phyloP scores from a whole-genome alignment of 2,329 filamentous ascomycete species.

The Phoma herbarum region DNA sequence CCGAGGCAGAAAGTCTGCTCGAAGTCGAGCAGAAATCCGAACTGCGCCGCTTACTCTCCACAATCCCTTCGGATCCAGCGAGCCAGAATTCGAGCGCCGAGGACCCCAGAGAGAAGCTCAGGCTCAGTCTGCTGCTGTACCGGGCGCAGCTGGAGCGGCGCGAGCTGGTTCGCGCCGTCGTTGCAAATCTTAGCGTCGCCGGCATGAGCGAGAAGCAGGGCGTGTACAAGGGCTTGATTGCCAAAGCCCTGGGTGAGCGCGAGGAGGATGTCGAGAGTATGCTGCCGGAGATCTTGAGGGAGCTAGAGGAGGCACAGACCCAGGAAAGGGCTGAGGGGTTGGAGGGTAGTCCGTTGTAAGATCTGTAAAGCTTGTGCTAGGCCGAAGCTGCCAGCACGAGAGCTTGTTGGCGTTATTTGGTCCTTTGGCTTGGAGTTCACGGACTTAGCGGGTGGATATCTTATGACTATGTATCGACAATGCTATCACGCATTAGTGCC shows the following conservation, averaged over 20 bases:
- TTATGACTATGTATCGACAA: not conserved
- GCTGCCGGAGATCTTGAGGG: constrained; percentile 59
- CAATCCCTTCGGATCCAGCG: constrained; percentile 42
- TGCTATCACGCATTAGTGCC: not conserved
- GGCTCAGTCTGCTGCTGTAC: constrained; percentile 66
- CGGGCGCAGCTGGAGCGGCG: constrained; percentile 67
- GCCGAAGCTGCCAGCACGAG: too few species aligned
- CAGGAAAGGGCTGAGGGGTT: constrained; percentile 48
- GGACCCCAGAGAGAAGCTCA: constrained; percentile 59
- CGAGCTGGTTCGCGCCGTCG: constrained; percentile 71
- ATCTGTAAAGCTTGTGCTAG: too few species aligned
- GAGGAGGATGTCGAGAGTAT: constrained; percentile 75
- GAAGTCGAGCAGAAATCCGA: constrained; percentile 56
- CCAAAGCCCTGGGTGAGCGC: constrained; percentile 71
- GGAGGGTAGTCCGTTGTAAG: constrained; percentile 44
- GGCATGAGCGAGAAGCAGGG: constrained; percentile 77
- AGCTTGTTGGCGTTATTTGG: too few species aligned
- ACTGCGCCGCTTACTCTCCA: constrained; percentile 45
- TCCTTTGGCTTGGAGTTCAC: not conserved
- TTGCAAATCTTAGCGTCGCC: constrained; percentile 72
- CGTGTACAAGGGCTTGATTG: constrained; percentile 75
- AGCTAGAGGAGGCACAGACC: constrained; percentile 59
- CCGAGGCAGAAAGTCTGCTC: constrained; percentile 54
- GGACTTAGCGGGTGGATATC: not conserved
- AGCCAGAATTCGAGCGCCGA: constrained; percentile 11